Conservation (phyloP, 1,139 yeast species). For the Hyphopichia burtonii region DNA sequence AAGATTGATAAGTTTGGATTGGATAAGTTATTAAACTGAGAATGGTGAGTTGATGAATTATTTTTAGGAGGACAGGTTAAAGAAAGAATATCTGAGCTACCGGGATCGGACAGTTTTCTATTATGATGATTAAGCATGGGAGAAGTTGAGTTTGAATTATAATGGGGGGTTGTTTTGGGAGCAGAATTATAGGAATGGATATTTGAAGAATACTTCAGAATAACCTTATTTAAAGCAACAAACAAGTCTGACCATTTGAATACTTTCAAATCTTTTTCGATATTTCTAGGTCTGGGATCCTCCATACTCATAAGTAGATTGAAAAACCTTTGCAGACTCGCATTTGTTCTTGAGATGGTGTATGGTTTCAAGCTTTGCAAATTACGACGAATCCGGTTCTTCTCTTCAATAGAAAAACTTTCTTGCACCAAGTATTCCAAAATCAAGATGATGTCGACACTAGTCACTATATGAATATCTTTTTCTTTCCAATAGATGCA, state of each 20-base stretch:
- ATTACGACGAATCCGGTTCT: slow-evolving; percentile 68
- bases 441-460: slow-evolving; percentile 62
- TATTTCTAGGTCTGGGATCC: slow-evolving; percentile 68
- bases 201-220: slow-evolving; percentile 50
- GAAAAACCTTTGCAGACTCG: slow-evolving; percentile 50
- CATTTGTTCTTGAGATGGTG: slow-evolving; percentile 54
- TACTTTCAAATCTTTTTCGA: slow-evolving; percentile 72
- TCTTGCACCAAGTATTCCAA: slow-evolving; percentile 59
- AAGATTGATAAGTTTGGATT: neutral
- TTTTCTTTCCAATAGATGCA: slow-evolving; percentile 63
- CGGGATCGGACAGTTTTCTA: neutral
- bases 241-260: slow-evolving; percentile 58
- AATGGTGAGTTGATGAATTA: neutral
- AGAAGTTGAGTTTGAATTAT: neutral
- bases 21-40: neutral
- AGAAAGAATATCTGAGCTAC: neutral
- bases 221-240: slow-evolving; percentile 58
- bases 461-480: slow-evolving; percentile 54
- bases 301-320: slow-evolving; percentile 62
- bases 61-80: neutral
- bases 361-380: slow-evolving; percentile 64
- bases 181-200: too few species aligned
- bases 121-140: neutral
- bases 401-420: slow-evolving; percentile 64
- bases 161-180: neutral